Evolutionary conservation across 331 rosid genomes (phyloP), one percentile per base, ranked within the genome.

Genomic region (Saraca asoca): DNA sequence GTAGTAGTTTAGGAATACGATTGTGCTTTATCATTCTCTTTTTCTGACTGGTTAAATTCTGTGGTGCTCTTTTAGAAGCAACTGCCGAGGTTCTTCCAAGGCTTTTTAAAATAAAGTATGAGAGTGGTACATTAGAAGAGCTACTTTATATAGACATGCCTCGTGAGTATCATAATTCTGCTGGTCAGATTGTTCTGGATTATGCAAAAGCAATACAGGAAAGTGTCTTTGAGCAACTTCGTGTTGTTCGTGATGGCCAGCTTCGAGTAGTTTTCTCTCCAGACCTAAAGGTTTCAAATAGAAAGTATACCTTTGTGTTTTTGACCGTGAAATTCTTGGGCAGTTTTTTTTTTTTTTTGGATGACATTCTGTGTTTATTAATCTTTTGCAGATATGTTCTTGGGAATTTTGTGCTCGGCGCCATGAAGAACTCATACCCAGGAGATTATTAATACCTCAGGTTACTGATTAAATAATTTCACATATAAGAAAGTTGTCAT

Each of bases 351-450:
- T 2, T 33, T 9, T 60, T 67, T 68, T 60, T 49, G 39, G 49
- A 34, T 7, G 52, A 51, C 69, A 16, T 49, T 62, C 63, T 62
- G 17, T 61, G 13, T 50, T 51, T 58, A 20, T 44, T 18, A 31
- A 33, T 71, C 38, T 70, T 64, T 80, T 51, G 66, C 83, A 92
- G 98, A 92, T 92, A 65, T 89, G 95, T 79, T 92, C 98, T 20
- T 92, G 98, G 98, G 98, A 92, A 69, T 92, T 92, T 76, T 92
- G 98, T 87, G 98, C 98, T 48, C 85, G 96, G 56, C 96, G 95
- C 62, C 98, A 92, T 62, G 98, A 92, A 80, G 98, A 92, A 81
- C 96, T 92, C 53, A 92, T 92, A 61, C 98, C 98, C 51, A 81
- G 98, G 78, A 85, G 90, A 87, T 82, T 92, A 81, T 74, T 92